These are phyloP conservation scores for Garcia nutans DNA, from an alignment of 345 rosid species.

Conservation along the genomic window DNA sequence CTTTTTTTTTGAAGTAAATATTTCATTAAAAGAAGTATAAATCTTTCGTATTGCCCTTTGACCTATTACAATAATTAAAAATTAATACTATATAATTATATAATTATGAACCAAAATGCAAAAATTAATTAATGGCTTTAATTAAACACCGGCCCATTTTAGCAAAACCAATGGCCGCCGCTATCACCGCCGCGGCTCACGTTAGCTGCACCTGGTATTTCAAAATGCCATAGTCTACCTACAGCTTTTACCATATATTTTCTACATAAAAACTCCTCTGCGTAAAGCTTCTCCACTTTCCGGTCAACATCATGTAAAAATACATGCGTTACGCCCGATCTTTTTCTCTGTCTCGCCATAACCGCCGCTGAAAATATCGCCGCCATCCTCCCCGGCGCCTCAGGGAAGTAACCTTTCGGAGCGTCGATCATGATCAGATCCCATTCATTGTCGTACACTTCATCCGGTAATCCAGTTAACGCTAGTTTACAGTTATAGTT, in stretches of 20 bases:
- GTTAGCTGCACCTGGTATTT: slow-evolving; percentile 57
- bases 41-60: too few species aligned
- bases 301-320: slow-evolving; percentile 71
- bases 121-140: background rate
- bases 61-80: too few species aligned
- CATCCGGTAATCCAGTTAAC: slow-evolving; percentile 66
- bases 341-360: slow-evolving; percentile 69
- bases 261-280: slow-evolving; percentile 60
- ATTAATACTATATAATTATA: too few species aligned
- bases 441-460: slow-evolving; percentile 76
- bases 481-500: slow-evolving; percentile 59
- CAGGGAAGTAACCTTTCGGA: slow-evolving; percentile 65
- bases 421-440: slow-evolving; percentile 88
- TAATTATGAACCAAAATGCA: background rate
- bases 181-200: slow-evolving; percentile 11
- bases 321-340: slow-evolving; percentile 67
- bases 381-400: slow-evolving; percentile 76
- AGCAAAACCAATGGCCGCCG: slow-evolving; percentile 50
- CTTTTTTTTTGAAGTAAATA: too few species aligned
- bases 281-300: slow-evolving; percentile 59
- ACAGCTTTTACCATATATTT: slow-evolving; percentile 49
- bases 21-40: too few species aligned
- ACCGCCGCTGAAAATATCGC: slow-evolving; percentile 81
- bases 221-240: slow-evolving; percentile 70
- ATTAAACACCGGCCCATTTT: slow-evolving; percentile 19